phyloP scores from a whole-genome alignment of 306 rosid genomes.

The Cucumis melo region DNA sequence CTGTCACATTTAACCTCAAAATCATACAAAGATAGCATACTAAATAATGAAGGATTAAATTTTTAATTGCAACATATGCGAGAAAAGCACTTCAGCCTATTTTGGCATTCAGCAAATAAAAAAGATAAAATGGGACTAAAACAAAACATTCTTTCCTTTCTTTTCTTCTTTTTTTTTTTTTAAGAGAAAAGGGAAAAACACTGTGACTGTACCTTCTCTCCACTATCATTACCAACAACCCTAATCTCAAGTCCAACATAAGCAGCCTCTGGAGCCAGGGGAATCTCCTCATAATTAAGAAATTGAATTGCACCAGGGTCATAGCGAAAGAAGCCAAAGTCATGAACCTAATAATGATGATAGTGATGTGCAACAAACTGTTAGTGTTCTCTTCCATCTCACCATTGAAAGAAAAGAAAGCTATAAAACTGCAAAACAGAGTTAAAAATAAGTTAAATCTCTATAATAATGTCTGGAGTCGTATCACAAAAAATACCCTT shows the following conservation, averaged over 20 bases:
- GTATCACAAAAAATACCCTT: background rate
- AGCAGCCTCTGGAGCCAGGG: constrained; percentile 84
- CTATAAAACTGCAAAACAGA: background rate
- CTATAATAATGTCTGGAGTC: background rate
- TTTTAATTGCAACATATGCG: background rate
- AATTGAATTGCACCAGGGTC: constrained; percentile 74
- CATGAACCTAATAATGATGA: constrained; percentile 57
- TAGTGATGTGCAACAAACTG: constrained; percentile 1
- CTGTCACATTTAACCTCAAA: too few relatives aligned
- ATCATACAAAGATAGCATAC: background rate
- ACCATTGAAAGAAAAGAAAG: background rate
- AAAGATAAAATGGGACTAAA: background rate
- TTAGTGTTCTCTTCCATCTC: constrained; percentile 3
- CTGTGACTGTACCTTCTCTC: constrained; percentile 68
- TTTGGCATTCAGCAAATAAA: background rate
- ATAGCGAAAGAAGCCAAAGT: constrained; percentile 91
- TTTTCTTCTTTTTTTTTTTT: background rate
- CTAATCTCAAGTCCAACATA: constrained; percentile 90
- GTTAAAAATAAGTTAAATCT: background rate
- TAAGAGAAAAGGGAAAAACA: background rate
- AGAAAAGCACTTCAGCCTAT: background rate
- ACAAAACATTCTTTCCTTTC: background rate
- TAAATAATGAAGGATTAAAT: background rate
- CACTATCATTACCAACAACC: constrained; percentile 97
- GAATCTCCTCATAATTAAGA: constrained; percentile 75